These are phyloP conservation scores for Gentiana macrophylla DNA, from an alignment of 257 asterid species.

Conservation along the genomic window DNA sequence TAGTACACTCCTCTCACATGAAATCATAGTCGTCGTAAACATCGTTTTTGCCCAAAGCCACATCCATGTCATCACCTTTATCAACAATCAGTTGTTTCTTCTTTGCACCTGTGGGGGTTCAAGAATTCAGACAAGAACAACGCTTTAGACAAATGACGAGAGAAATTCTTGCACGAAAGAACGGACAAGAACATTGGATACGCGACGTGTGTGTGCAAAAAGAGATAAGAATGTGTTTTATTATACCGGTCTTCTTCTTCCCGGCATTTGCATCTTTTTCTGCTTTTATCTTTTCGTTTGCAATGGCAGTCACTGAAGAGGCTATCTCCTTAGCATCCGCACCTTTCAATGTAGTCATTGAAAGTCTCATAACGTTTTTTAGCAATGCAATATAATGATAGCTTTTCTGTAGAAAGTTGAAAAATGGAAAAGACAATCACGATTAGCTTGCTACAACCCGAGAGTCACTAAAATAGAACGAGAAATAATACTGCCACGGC, in stretches of 20 bases:
- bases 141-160: background rate
- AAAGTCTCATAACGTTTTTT: constrained; percentile 79
- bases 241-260: constrained; percentile 91
- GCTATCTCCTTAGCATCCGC: constrained; percentile 88
- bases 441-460: background rate
- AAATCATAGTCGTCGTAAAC: constrained; percentile 74
- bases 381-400: constrained; percentile 78
- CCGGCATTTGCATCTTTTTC: constrained; percentile 89
- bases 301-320: constrained; percentile 85
- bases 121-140: constrained; percentile 3
- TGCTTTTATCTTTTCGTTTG: constrained; percentile 90
- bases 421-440: constrained; percentile 7
- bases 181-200: too few relatives aligned
- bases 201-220: too few relatives aligned
- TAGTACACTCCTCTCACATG: constrained; percentile 41
- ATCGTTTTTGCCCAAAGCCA: constrained; percentile 28
- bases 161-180: background rate
- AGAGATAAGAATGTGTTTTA: background rate
- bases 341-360: constrained; percentile 71
- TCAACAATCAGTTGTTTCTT: constrained; percentile 73
- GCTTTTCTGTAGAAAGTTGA: constrained; percentile 56
- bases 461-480: background rate
- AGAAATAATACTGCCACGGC: too few relatives aligned
- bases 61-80: constrained; percentile 51
- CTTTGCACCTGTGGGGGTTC: constrained; percentile 53